Evolutionary conservation across 129 eudicot genomes (phyloP).

Genomic region (Ambrosia artemisiifolia): DNA sequence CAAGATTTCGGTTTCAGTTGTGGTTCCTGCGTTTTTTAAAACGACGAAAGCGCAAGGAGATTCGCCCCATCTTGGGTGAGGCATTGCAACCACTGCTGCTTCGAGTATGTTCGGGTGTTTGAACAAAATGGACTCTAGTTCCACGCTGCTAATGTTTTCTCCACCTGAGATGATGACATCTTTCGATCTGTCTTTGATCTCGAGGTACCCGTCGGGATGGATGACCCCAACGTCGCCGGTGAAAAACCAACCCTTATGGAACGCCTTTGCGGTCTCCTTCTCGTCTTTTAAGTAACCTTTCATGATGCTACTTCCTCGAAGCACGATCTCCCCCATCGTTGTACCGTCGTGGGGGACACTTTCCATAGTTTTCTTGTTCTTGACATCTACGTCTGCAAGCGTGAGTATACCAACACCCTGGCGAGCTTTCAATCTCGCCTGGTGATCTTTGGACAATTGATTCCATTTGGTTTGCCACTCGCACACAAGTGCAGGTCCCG

Average conservation of each 20-base stretch:
- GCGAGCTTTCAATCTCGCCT: constrained; percentile 38
- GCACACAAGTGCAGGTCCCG: constrained; percentile 49
- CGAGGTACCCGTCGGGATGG: constrained; percentile 50
- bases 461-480: constrained; percentile 47
- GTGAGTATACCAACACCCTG: constrained; percentile 46
- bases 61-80: constrained; percentile 47
- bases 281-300: constrained; percentile 56
- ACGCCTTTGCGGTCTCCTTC: constrained; percentile 34
- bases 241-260: constrained; percentile 41
- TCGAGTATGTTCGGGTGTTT: constrained; percentile 38
- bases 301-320: constrained; percentile 41
- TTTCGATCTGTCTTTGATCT: constrained; percentile 49
- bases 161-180: constrained; percentile 59
- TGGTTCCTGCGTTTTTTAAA: constrained; percentile 6
- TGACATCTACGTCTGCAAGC: constrained; percentile 40
- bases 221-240: constrained; percentile 51
- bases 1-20: constrained; percentile 30
- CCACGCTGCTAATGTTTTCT: constrained; percentile 56
- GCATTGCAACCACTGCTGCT: constrained; percentile 57
- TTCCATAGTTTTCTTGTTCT: constrained; percentile 35
- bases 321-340: constrained; percentile 45
- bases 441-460: not conserved
- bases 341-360: constrained; percentile 44
- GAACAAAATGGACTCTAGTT: constrained; percentile 34
- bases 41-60: constrained; percentile 49